A percentile compares a stretch with the other conserved stretches of the same genome.
Conservation (phyloP, 768 basidiomycete species). For the Mycena rosella region DNA sequence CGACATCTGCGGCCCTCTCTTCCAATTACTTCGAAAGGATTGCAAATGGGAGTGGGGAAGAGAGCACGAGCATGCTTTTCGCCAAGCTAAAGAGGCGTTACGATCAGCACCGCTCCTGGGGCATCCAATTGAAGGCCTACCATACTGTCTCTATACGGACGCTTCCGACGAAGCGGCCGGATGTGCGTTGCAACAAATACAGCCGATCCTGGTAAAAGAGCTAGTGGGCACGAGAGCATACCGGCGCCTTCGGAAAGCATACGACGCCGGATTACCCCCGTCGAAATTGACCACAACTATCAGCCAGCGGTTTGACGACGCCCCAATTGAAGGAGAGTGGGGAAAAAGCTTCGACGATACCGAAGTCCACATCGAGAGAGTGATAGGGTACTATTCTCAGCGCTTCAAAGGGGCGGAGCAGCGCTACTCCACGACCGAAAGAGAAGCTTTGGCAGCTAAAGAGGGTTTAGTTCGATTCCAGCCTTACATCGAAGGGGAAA, state of each 20-base stretch:
- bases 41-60: constrained; percentile 11
- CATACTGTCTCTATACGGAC: not conserved
- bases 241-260: constrained; percentile 19
- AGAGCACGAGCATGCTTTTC: constrained; percentile 37
- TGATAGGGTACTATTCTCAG: constrained; percentile 39
- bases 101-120: constrained; percentile 39
- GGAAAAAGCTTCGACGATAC: not conserved
- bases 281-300: not conserved
- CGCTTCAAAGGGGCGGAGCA: constrained; percentile 40
- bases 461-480: constrained; percentile 46
- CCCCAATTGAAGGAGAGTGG: not conserved
- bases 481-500: constrained; percentile 47
- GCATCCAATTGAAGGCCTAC: constrained; percentile 32
- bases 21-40: constrained; percentile 19
- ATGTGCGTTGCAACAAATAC: not conserved
- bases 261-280: not conserved
- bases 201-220: not conserved
- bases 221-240: constrained; percentile 25
- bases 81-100: constrained; percentile 36
- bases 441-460: constrained; percentile 44
- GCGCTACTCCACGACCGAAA: constrained; percentile 45
- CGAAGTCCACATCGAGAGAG: constrained; percentile 29
- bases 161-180: not conserved
- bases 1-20: constrained; percentile 25
- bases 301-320: not conserved